Evolutionary conservation across 2,329 filamentous ascomycete species (phyloP), one percentile per base, ranked within the genome.

Genomic region (Colletotrichum liaoningense): DNA sequence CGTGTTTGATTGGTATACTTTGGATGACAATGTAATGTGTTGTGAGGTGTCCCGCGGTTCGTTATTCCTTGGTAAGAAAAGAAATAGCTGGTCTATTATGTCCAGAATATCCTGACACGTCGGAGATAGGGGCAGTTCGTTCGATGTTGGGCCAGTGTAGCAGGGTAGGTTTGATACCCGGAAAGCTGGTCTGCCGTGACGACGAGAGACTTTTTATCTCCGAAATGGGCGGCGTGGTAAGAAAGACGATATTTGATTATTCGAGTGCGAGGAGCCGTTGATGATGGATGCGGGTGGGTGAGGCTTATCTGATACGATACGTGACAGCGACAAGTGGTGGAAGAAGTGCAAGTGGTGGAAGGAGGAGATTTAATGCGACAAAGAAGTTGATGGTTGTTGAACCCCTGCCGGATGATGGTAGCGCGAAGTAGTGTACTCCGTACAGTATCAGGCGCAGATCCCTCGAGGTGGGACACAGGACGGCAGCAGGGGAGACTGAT

Each of bases 341-440:
- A 26, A 28, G 65, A 67, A 66, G 33, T 42, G 33, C 16, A 35
- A 33, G 24, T 59, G 65, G 42, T 52, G 59, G 67, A 26, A 64
- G 35, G n/a, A 57, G 67, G 38, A 69, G 67, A 63, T 64, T 69
- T 69, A 67, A 67, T 67, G 65, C 65, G 57, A 54, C 38, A 16
- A 60, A 60, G 56, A 54, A 57, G 35, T 67, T 35, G 38, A 63
- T 38, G 35, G 38, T n/a, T 22, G 38, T 14, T 22, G 16, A 14
- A 67, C 38, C 65, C 56, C 42, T 67, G 65, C 46, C 28, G n/a
- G 9, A 49, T 22, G 65, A 67, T 60, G 56, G 65, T 54, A 60
- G 59, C 65, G 35, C 55, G 56, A 67, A 67, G 65, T 1, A 30
- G 30, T 30, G 30, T 60, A 42, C 11, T 33, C 33, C 33, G 33